Evolutionary conservation across 129 eudicot species (phyloP).

Genomic region (Mikania micrantha): DNA sequence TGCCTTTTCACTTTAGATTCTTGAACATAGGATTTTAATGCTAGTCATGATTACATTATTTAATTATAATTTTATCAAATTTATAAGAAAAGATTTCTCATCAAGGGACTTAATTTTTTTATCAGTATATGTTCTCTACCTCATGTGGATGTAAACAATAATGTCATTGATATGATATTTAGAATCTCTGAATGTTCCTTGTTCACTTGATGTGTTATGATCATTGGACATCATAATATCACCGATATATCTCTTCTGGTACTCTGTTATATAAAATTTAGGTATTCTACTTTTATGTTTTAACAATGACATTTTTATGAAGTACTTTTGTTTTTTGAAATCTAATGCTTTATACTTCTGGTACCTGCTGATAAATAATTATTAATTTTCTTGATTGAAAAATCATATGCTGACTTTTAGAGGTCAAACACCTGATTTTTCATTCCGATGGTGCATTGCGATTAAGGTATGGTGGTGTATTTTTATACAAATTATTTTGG

Average conservation of each 20-base stretch:
- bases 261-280: too few species aligned
- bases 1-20: neutral
- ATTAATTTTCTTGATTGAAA: neutral
- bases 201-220: conserved; percentile 16
- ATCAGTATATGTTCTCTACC: neutral
- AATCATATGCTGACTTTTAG: neutral
- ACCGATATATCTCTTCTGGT: too few species aligned
- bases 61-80: neutral
- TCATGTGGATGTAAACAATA: neutral
- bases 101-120: neutral
- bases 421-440: neutral
- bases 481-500: neutral
- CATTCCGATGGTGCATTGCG: neutral
- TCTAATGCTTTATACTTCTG: neutral
- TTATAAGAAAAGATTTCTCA: neutral
- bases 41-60: neutral
- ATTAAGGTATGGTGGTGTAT: neutral
- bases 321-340: neutral
- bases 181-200: neutral
- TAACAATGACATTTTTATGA: conserved; percentile 7
- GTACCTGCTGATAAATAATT: neutral
- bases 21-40: neutral
- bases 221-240: conserved; percentile 6
- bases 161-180: neutral
- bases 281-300: too few species aligned